These are phyloP conservation scores for Thelephora aurantiotincta DNA, from an alignment of 768 basidiomycete genomes.

Conservation along the genomic window DNA sequence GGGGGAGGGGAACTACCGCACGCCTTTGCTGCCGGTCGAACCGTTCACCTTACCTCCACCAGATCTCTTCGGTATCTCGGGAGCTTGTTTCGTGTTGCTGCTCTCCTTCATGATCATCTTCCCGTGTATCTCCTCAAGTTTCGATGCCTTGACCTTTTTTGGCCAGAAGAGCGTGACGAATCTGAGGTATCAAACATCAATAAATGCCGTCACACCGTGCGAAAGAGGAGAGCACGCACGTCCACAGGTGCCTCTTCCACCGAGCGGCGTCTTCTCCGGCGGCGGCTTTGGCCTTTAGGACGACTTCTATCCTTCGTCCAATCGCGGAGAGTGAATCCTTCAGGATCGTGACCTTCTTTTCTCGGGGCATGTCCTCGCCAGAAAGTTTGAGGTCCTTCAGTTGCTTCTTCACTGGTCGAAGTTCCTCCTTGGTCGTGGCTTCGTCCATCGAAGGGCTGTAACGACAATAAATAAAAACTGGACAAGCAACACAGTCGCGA, in stretches of 20 bases:
- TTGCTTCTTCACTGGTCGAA: conserved; percentile 94
- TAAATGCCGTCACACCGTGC: neutral
- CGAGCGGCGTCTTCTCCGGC: conserved; percentile 73
- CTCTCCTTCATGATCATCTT: conserved; percentile 91
- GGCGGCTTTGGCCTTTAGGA: conserved; percentile 60
- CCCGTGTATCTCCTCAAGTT: conserved; percentile 88
- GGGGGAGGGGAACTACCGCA: too few relatives aligned
- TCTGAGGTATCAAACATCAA: conserved; percentile 21
- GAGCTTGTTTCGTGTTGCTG: conserved; percentile 12
- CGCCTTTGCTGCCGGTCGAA: too few relatives aligned
- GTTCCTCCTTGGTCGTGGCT: conserved; percentile 78
- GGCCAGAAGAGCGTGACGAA: conserved; percentile 98
- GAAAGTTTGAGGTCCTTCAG: conserved; percentile 92
- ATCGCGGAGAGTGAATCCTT: conserved; percentile 94
- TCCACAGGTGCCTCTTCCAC: conserved; percentile 94
- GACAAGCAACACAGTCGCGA: conserved; percentile 1
- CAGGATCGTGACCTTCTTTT: conserved; percentile 90
- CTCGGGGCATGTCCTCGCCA: conserved; percentile 85
- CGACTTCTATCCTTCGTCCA: conserved; percentile 79
- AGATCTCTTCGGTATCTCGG: conserved; percentile 17
- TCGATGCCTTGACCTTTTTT: conserved; percentile 87
- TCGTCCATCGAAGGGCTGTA: conserved; percentile 92
- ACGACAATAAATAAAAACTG: conserved; percentile 3
- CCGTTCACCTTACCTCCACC: neutral
- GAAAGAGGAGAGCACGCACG: conserved; percentile 39